Evolutionary conservation across 495 filamentous ascomycete genomes (phyloP), one percentile per base, ranked within the genome.

Genomic region (Penicillium steckii): DNA sequence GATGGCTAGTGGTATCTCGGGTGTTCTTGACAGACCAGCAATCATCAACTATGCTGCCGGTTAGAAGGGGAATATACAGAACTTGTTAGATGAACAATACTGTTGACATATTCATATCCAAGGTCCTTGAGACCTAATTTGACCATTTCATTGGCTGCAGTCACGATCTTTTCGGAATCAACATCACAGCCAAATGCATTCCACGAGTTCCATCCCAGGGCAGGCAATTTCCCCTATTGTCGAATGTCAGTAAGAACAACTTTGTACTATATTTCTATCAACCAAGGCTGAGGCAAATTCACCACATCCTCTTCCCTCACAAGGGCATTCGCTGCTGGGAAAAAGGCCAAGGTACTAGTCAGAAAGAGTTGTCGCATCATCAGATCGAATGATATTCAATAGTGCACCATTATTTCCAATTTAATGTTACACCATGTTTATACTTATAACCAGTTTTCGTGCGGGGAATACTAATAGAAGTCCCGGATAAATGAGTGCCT

Each of bases 31-130:
- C 58, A 2, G 75, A 79, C 85, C 85, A 90, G 68, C 86, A 88
- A 59, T 89, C 85, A 65, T 77, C 61, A 62, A 74, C 65, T 78
- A 60, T 0, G 10, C 10, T 0, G 6, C n/a, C n/a, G n/a, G n/a
- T n/a, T n/a, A n/a, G n/a, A n/a, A n/a, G n/a, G n/a, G n/a, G n/a
- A n/a, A n/a, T n/a, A n/a, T n/a, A n/a, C n/a, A n/a, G n/a, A n/a
- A n/a, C n/a, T n/a, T n/a, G n/a, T n/a, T n/a, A 23, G n/a, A n/a
- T 2, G 12, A 74, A 4, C 79, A 62, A 53, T 37, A 74, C 69
- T 73, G 56, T 82, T 82, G 46, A 88, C 74, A 63, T 87, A 88
- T 57, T 84, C 73, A 57, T 90, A 90, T 10, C 86, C 86, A 4
- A 83, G 69, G 42, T 83, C 81, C 54, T 80, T 76, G 35, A 88